A percentile compares a stretch with the other conserved stretches of the same genome.
phyloP scores from a whole-genome alignment of 2,329 filamentous ascomycete genomes.

The Ceratocystis huliohia region DNA sequence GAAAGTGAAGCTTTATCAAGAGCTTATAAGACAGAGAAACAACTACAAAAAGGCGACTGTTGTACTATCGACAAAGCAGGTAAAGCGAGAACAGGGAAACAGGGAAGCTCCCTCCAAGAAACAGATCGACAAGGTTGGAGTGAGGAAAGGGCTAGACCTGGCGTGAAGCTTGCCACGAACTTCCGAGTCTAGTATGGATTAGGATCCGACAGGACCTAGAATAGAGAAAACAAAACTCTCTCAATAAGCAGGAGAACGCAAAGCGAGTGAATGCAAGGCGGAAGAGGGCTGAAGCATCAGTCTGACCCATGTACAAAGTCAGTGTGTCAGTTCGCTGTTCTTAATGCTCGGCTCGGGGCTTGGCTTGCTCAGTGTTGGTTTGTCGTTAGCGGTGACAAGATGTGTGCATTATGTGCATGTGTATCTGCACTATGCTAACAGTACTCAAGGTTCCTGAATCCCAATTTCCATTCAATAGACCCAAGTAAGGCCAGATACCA shows the following conservation, averaged over 20 bases:
- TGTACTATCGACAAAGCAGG: not conserved
- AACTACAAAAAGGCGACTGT: not conserved
- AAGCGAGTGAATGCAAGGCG: not conserved
- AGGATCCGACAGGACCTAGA: not conserved
- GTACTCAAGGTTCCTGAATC: not conserved
- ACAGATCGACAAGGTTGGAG: not conserved
- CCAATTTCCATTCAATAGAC: not conserved
- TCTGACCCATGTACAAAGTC: not conserved
- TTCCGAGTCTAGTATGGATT: slow-evolving; percentile 8
- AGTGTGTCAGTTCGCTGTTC: no score
- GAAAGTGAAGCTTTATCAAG: not conserved
- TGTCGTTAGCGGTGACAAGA: not conserved
- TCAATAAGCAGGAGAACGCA: not conserved
- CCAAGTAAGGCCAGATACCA: not conserved
- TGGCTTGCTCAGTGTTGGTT: not conserved
- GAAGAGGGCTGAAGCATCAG: slow-evolving; percentile 1
- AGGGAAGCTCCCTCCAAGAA: not conserved
- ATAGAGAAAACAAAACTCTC: not conserved
- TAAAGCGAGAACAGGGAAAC: not conserved
- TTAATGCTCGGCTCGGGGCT: no score
- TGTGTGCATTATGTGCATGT: not conserved
- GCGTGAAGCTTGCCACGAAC: slow-evolving; percentile 8
- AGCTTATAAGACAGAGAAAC: not conserved
- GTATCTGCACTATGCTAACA: not conserved
- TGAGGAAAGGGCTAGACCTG: slow-evolving; percentile 5